Evolutionary conservation across 805 yeast genomes (phyloP), one percentile per base, ranked within the genome.

Genomic region (Ogataea zsoltii): DNA sequence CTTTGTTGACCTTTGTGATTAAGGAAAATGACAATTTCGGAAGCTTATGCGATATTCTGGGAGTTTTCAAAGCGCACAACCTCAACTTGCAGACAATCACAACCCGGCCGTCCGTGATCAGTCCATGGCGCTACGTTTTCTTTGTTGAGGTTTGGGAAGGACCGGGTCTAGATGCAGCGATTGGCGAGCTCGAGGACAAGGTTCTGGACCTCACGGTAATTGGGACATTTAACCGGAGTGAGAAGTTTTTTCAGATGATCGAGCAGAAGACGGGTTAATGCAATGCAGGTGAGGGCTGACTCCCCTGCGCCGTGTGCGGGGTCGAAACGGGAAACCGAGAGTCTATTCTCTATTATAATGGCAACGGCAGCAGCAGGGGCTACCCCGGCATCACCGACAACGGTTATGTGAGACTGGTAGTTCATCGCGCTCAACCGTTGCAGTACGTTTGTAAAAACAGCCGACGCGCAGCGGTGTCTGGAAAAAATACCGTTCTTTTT

Each of bases 111-210:
- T 79, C 87, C 4, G 72, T 77, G 10, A 62, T 73, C 26, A 66
- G 71, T 40, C 77, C 80, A 28, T 90, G 97, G 97, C 83, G 83
- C 51, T 88, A 89, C 57, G 81, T 85, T 2, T 90, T 88, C 66
- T 89, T 86, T 57, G 77, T 86, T 10, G 97, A 90, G 58, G 77
- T 81, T 26, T 71, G 75, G 62, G 69, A 66, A 14, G 57, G 56
- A 1, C 58, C 69, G 14, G 51, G 49, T 42, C 61, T 55, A 4
- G 37, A 44, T 3, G 46, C 49, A 25, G 76, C 77, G 37, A 48
- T 82, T 34, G 42, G 60, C 2, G 76, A 76, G 34, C 63, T 85
- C 33, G 58, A 70, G 21, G 53, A 55, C 1, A 66, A 63, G 26
- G 79, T 85, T 42, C 60, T 72, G 42, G 76, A 74, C 32, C 67